A percentile compares a stretch with the other conserved stretches of the same genome.
These are phyloP conservation scores for Neostapfia colusana DNA, from an alignment of 176 grass and related monocot genomes.

Conservation along the genomic window DNA sequence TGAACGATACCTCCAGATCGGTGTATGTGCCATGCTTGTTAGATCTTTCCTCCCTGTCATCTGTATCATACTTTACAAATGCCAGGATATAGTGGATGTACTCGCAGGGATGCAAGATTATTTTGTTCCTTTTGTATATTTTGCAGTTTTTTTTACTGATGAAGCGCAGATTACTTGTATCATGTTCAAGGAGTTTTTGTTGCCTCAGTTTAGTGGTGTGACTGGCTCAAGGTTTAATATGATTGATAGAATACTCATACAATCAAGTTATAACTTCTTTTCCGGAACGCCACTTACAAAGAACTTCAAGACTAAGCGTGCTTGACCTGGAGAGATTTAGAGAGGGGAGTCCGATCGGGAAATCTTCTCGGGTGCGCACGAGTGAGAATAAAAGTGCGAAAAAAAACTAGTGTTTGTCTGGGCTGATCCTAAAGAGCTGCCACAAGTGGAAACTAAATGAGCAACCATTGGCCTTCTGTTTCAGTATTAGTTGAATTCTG, in stretches of 20 bases:
- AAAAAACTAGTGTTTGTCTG: no score
- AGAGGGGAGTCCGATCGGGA: no score
- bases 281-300: no score
- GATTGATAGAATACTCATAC: no score
- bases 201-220: conserved; percentile 23
- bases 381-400: no score
- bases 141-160: conserved; percentile 49
- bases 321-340: no score
- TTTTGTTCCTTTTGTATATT: conserved; percentile 38
- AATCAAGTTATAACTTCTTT: no score
- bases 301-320: no score
- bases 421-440: no score
- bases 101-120: conserved; percentile 26
- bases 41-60: conserved; percentile 37
- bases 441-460: background rate
- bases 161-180: conserved; percentile 28
- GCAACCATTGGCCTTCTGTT: background rate
- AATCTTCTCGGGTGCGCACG: no score
- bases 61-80: conserved; percentile 38
- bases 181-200: conserved; percentile 27
- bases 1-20: background rate
- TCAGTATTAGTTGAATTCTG: no score
- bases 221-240: no score
- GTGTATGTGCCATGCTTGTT: background rate
- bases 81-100: conserved; percentile 41